A percentile compares a stretch with the other conserved stretches of the same genome.
phyloP scores from a whole-genome alignment of 2,329 filamentous ascomycete genomes.

The Xylariaceae sp. region DNA sequence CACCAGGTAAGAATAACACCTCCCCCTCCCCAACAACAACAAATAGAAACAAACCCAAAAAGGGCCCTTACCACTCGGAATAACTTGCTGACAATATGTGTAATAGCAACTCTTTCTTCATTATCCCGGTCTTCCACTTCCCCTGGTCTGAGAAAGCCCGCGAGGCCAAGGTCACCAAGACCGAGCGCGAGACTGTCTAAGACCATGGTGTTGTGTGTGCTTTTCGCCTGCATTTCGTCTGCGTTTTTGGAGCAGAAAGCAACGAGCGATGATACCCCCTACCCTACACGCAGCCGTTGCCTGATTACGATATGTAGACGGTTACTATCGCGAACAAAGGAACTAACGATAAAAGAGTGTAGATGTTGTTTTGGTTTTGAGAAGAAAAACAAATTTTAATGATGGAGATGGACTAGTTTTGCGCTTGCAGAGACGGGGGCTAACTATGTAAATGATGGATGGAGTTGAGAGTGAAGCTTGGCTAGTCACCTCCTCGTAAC shows the following conservation, averaged over 20 bases:
- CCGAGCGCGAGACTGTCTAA: conserved; percentile 48
- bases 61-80: no score
- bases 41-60: not conserved
- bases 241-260: not conserved
- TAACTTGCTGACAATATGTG: conserved; percentile 10
- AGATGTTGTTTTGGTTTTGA: no score
- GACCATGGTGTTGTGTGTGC: no score
- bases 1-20: conserved; percentile 55
- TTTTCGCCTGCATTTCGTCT: no score
- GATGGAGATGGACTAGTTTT: no score
- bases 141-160: conserved; percentile 86
- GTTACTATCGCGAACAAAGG: not conserved
- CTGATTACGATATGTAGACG: conserved; percentile 2
- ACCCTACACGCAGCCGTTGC: not conserved
- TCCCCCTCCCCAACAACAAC: not conserved
- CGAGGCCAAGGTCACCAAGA: conserved; percentile 61
- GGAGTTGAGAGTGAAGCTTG: no score
- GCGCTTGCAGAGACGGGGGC: no score
- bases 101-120: conserved; percentile 81
- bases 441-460: no score
- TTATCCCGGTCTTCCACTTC: conserved; percentile 91
- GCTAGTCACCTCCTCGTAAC: no score
- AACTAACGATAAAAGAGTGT: conserved; percentile 1
- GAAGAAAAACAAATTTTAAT: no score
- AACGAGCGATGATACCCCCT: conserved; percentile 8